Conservation (phyloP, 2,329 filamentous ascomycete species). For the Epichloe sibirici region DNA sequence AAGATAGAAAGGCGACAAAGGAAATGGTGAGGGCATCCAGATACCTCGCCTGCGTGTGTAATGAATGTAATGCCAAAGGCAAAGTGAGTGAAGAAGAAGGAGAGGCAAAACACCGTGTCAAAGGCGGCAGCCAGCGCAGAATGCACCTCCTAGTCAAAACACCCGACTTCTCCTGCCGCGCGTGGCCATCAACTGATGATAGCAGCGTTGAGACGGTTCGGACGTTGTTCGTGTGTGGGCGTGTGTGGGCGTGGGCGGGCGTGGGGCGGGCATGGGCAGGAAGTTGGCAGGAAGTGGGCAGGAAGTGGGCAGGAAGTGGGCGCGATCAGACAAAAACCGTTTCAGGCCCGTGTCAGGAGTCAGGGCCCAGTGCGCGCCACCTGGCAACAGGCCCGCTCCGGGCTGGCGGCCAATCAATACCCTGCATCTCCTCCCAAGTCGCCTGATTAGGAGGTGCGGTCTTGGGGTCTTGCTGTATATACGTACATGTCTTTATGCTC, state of each 20-base stretch:
- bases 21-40: neutral
- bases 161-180: no score
- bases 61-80: no score
- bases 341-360: slow-evolving; percentile 16
- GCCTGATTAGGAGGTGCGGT: slow-evolving; percentile 12
- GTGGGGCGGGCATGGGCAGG: no score
- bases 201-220: no score
- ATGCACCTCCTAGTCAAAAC: no score
- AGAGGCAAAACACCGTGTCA: slow-evolving; percentile 4
- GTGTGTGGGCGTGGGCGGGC: no score
- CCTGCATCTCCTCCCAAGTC: slow-evolving; percentile 8
- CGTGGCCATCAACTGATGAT: neutral
- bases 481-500: no score
- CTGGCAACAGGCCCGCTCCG: slow-evolving; percentile 9
- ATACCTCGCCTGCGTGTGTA: neutral
- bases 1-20: no score
- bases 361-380: slow-evolving; percentile 9
- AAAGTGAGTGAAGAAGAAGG: neutral
- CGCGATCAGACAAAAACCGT: slow-evolving; percentile 6
- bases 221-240: no score
- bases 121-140: neutral
- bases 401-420: slow-evolving; percentile 14
- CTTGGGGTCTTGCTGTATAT: no score
- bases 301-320: neutral
- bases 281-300: neutral